These are phyloP conservation scores for Amphicarpaea edgeworthii DNA, from an alignment of 306 rosid species.

Conservation along the genomic window DNA sequence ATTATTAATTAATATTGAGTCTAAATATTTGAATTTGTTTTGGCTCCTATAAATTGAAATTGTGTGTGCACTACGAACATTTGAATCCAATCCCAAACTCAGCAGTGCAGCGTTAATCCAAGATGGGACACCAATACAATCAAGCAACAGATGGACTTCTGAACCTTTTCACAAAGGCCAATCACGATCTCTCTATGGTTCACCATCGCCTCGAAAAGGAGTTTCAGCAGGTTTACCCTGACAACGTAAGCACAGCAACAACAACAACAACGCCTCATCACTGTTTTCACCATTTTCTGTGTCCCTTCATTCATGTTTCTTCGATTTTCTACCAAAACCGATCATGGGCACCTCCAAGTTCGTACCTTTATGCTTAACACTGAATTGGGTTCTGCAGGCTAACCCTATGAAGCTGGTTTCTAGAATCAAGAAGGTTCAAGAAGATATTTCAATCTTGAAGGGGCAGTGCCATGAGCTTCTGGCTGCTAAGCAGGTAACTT, in stretches of 20 bases:
- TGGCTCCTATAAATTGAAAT: slow-evolving; percentile 27
- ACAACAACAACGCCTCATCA: neutral
- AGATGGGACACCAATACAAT: slow-evolving; percentile 60
- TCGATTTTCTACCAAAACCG: neutral
- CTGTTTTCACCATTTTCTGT: slow-evolving; percentile 1
- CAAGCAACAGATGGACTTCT: slow-evolving; percentile 77
- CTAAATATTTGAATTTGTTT: slow-evolving; percentile 20
- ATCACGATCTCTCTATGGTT: slow-evolving; percentile 76
- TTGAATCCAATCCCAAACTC: neutral
- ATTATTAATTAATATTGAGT: no score
- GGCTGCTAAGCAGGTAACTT: slow-evolving; percentile 80
- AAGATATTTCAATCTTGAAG: slow-evolving; percentile 68
- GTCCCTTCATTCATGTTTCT: neutral
- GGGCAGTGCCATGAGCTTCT: slow-evolving; percentile 85
- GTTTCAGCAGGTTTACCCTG: slow-evolving; percentile 78
- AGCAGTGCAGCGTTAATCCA: neutral
- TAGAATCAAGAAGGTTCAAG: slow-evolving; percentile 79
- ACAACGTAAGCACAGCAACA: slow-evolving; percentile 61
- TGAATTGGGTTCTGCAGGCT: slow-evolving; percentile 54
- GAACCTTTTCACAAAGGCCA: slow-evolving; percentile 76
- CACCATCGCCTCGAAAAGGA: slow-evolving; percentile 74
- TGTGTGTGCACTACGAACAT: neutral
- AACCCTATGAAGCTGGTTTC: slow-evolving; percentile 89
- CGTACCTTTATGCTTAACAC: slow-evolving; percentile 4
- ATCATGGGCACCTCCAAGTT: slow-evolving; percentile 7